These are phyloP conservation scores for Paspalum vaginatum DNA, from an alignment of 176 grass and related monocot genomes.

Conservation along the genomic window DNA sequence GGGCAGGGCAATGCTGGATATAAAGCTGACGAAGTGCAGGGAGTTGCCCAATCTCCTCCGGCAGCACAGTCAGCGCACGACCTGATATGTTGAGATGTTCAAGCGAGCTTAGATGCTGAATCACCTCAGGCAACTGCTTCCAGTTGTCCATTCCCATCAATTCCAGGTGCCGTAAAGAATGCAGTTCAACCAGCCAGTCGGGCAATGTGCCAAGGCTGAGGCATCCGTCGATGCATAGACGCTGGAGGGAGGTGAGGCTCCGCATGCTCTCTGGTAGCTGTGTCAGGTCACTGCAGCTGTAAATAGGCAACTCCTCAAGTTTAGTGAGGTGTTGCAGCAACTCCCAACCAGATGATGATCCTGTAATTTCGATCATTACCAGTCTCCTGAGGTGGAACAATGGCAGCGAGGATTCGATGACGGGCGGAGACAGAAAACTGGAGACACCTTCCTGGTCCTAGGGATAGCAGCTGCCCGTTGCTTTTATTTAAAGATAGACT, in stretches of 20 bases:
- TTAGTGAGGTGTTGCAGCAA: not conserved
- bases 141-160: too few species aligned
- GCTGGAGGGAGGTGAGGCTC: not conserved
- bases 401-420: not conserved
- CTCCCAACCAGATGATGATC: not conserved
- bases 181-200: too few species aligned
- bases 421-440: not conserved
- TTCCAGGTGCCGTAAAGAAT: too few species aligned
- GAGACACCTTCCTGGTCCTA: not conserved
- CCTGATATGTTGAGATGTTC: too few species aligned
- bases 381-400: not conserved
- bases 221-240: rapidly evolving
- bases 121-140: too few species aligned
- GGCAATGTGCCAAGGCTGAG: too few species aligned
- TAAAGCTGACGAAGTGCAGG: not conserved
- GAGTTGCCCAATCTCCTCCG: constrained; percentile 19
- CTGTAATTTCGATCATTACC: not conserved
- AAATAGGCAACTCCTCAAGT: not conserved
- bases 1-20: not conserved
- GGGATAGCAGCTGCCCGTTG: not conserved
- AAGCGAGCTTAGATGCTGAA: too few species aligned
- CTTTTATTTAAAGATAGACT: not conserved
- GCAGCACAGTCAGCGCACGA: not conserved
- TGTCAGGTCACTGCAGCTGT: not conserved
- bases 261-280: constrained; percentile 5